Base-by-base conservation (phyloP, 208 protist species). In the Leishmania turanica region DNA sequence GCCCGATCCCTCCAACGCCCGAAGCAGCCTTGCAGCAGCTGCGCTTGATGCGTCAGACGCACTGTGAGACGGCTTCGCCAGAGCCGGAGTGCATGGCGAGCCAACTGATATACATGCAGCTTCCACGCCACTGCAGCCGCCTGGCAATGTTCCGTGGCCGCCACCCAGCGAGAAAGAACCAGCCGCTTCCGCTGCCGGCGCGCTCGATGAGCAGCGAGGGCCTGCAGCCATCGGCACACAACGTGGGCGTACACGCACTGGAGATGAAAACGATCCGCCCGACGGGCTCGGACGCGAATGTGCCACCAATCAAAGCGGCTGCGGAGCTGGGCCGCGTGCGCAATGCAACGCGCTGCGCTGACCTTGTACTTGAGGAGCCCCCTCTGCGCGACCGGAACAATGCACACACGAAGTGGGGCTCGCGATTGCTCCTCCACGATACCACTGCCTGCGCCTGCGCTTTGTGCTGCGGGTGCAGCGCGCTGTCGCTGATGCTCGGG, bases 1-100 rank as follows among this genome's bases (percentile, higher is more conserved):
- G 77, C 60, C 51, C 72, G 51, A 66, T 77, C 70, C 47, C 87
- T 53, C 84, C 87, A 90, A 42, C 71, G 73, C 53, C 75, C 68
- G 7, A 94, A 58, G 77, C 86, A 90, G 69, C 34, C n/a, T 9
- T 80, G 75, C 79, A 85, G 56, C 24, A 51, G n/a, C 40, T 19
- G 78, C 51, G 11, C 47, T 40, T 15, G 83, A 40, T 37, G 69
- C 64, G 37, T 34, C 1, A 68, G 34, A 0, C 83, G 79, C 24
- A 75, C 37, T 34, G 68, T 65, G 34, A 71, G 70, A 58, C 75
- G 72, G 1, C 34, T 8, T n/a, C 79, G 60, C 79, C 79, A 86
- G 8, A 24, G 21, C 3, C 37, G 31, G 9, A 88, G 85, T 37
- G 82, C 69, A 34, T 73, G 45, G n/a, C 68, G 71, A 34, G 79